Conservation (phyloP, 306 rosid genomes). For the Lupinus albus region DNA sequence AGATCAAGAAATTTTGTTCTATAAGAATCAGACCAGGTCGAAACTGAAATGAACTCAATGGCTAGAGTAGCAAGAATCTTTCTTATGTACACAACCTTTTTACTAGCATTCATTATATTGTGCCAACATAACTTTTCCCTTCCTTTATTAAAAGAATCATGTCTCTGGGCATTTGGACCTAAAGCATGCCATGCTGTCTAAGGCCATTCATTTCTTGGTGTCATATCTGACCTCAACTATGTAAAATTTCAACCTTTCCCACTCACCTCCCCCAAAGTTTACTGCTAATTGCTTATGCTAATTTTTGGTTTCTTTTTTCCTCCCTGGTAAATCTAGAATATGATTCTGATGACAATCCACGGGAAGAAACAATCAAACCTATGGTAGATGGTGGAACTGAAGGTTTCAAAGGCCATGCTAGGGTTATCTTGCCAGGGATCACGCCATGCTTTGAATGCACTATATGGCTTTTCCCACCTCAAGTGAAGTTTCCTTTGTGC, state of each 20-base stretch:
- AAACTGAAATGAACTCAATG: not conserved
- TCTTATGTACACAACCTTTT: not conserved
- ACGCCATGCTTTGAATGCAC: conserved; percentile 99
- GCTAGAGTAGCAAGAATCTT: not conserved
- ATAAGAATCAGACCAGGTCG: not conserved
- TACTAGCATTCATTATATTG: not conserved
- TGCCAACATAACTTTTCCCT: not conserved
- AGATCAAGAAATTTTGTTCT: not conserved
- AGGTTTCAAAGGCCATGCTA: conserved; percentile 98
- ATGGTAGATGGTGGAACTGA: conserved; percentile 98
- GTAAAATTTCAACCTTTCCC: not conserved
- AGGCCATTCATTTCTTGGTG: not conserved
- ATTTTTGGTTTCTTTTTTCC: conserved; percentile 10
- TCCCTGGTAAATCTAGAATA: conserved; percentile 58
- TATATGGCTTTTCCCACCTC: conserved; percentile 99
- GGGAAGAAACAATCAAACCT: conserved; percentile 83
- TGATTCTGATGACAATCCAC: conserved; percentile 78
- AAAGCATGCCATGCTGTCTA: conserved; percentile 15
- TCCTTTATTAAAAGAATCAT: not conserved
- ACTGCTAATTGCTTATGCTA: conserved; percentile 9
- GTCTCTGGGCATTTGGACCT: not conserved
- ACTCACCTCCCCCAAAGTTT: not conserved
- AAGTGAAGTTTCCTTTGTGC: conserved; percentile 95
- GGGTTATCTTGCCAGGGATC: conserved; percentile 88
- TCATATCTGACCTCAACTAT: not conserved